A percentile compares a stretch with the other conserved stretches of the same genome.
Evolutionary conservation across 306 rosid species (phyloP).

Genomic region (Trifolium subterraneum): DNA sequence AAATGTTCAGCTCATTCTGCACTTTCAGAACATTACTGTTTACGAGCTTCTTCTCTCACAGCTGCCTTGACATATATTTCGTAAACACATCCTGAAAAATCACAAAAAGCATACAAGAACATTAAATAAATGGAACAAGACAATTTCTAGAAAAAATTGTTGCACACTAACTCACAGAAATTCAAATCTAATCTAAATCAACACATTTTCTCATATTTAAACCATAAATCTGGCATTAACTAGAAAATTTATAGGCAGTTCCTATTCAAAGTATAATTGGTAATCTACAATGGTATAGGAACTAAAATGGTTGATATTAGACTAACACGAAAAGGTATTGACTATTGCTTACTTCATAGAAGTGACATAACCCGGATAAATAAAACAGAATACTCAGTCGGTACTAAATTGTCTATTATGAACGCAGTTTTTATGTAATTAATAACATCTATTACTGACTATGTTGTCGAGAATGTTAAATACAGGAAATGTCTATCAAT

Average conservation of each 20-base stretch:
- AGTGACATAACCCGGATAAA: neutral
- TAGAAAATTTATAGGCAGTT: neutral
- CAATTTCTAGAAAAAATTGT: slow-evolving; percentile 12
- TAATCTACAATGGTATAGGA: slow-evolving; percentile 16
- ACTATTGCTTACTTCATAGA: slow-evolving; percentile 13
- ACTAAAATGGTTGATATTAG: neutral
- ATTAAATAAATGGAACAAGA: slow-evolving; percentile 14
- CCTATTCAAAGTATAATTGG: slow-evolving; percentile 4
- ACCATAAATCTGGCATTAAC: neutral
- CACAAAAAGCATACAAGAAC: slow-evolving; percentile 35
- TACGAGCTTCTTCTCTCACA: slow-evolving; percentile 62
- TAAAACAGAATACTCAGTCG: slow-evolving; percentile 9
- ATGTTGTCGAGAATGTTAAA: slow-evolving; percentile 7
- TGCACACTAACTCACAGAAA: slow-evolving; percentile 2
- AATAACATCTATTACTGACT: slow-evolving; percentile 7
- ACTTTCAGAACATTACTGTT: slow-evolving; percentile 42
- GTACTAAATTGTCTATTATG: slow-evolving; percentile 10
- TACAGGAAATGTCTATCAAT: slow-evolving; percentile 15
- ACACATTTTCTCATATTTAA: slow-evolving; percentile 15
- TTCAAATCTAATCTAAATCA: neutral
- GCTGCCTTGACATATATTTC: slow-evolving; percentile 72
- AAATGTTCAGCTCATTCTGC: slow-evolving; percentile 40
- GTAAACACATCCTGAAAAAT: slow-evolving; percentile 73
- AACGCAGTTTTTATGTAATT: neutral
- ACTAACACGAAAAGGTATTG: neutral